Percentiles rank a stretch among this genome's conserved stretches.
phyloP scores from a whole-genome alignment of 768 basidiomycete genomes.

The Amanita pallidorosea region DNA sequence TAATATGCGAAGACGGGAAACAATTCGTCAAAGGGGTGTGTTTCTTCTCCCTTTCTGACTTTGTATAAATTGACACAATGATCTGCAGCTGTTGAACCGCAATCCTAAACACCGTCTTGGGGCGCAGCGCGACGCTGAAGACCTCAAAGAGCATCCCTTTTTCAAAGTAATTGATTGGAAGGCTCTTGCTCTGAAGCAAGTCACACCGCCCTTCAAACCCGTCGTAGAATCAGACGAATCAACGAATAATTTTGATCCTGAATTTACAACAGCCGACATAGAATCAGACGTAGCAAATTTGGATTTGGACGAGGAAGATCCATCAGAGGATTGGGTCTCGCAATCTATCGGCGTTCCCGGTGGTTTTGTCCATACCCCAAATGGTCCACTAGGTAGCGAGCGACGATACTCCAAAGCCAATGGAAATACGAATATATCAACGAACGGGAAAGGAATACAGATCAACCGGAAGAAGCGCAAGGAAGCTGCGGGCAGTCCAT shows the following conservation, averaged over 20 bases:
- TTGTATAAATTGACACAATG: background rate
- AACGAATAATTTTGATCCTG: slow-evolving; percentile 96
- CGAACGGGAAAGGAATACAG: slow-evolving; percentile 31
- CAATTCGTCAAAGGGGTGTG: slow-evolving; percentile 97
- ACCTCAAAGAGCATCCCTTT: slow-evolving; percentile 94
- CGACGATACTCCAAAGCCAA: slow-evolving; percentile 8
- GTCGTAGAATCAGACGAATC: slow-evolving; percentile 97
- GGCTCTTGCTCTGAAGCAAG: slow-evolving; percentile 75
- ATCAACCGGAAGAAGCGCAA: slow-evolving; percentile 40
- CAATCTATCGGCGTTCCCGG: slow-evolving; percentile 27
- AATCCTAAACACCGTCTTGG: slow-evolving; percentile 98
- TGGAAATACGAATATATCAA: slow-evolving; percentile 2
- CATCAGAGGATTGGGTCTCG: slow-evolving; percentile 60
- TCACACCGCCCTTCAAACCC: slow-evolving; percentile 97
- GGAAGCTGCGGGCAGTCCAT: slow-evolving; percentile 45
- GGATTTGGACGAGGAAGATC: slow-evolving; percentile 50
- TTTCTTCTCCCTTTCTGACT: slow-evolving; percentile 5
- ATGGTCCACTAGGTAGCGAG: slow-evolving; percentile 70
- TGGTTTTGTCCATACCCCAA: slow-evolving; percentile 47
- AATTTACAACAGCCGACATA: slow-evolving; percentile 91
- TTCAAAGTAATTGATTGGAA: slow-evolving; percentile 90
- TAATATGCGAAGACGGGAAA: slow-evolving; percentile 96
- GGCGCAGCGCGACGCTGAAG: slow-evolving; percentile 79
- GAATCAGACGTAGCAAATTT: slow-evolving; percentile 53
- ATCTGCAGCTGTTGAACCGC: slow-evolving; percentile 79